A percentile compares a stretch with the other conserved stretches of the same genome.
These are phyloP conservation scores for Yamadazyma diddensiae DNA, from an alignment of 1,139 yeast species.

Conservation along the genomic window DNA sequence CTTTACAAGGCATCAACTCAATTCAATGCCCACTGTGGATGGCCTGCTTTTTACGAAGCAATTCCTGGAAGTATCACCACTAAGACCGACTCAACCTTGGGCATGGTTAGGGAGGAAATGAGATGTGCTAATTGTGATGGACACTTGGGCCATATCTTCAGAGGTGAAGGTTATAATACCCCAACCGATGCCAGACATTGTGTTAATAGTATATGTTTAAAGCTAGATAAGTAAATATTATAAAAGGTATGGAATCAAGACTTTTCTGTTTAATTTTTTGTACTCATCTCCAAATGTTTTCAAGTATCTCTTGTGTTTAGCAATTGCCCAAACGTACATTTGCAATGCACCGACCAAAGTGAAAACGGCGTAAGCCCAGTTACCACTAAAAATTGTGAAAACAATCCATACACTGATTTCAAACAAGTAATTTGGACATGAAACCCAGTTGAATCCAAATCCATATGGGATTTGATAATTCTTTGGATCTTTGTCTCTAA, in stretches of 20 bases:
- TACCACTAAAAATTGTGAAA: slow-evolving; percentile 68
- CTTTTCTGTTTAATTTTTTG: slow-evolving; percentile 65
- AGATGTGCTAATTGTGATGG: slow-evolving; percentile 87
- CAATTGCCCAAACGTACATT: slow-evolving; percentile 77
- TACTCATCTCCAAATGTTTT: slow-evolving; percentile 73
- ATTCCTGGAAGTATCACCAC: slow-evolving; percentile 73
- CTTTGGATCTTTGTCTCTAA: slow-evolving; percentile 45
- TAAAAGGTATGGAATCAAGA: slow-evolving; percentile 49
- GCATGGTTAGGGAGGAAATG: slow-evolving; percentile 87
- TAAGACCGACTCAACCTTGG: slow-evolving; percentile 57
- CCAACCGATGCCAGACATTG: slow-evolving; percentile 96
- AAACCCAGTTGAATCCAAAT: slow-evolving; percentile 44
- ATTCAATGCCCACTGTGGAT: slow-evolving; percentile 90
- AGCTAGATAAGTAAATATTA: slow-evolving; percentile 34
- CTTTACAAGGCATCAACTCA: slow-evolving; percentile 77
- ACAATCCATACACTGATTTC: slow-evolving; percentile 75
- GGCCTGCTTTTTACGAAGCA: slow-evolving; percentile 96
- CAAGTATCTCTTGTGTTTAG: slow-evolving; percentile 65
- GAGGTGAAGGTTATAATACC: slow-evolving; percentile 86
- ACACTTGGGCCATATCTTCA: slow-evolving; percentile 91
- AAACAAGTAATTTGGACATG: slow-evolving; percentile 86
- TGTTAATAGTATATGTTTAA: slow-evolving; percentile 81
- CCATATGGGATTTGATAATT: slow-evolving; percentile 45
- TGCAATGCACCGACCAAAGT: slow-evolving; percentile 68
- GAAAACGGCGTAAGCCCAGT: slow-evolving; percentile 74